Base-by-base conservation (phyloP, 176 grass and related monocot genomes). In the Carex pumila region DNA sequence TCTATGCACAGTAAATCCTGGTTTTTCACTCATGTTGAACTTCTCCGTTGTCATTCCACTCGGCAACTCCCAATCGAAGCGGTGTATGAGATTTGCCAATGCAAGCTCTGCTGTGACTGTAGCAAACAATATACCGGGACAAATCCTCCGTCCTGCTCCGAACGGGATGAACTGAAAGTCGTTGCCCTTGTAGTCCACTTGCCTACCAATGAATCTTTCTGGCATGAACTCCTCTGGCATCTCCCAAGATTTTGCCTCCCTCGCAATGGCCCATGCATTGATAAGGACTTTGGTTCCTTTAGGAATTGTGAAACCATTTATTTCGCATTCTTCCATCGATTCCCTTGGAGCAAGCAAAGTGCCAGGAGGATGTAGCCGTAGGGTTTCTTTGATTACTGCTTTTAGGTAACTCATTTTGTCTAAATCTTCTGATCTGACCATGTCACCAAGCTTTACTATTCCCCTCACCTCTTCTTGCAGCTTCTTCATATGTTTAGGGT, bases 161-260 rank as follows among this genome's bases (percentile, higher is more conserved):
- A 89, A 94, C 13, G 89, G 85, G 18, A 91, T 50, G 83, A 86
- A 58, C 83, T 91, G 53, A 65, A 94, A 94, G 61, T 89, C 70
- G 9, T 13, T 61, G 19, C 89, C 92, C 39, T 81, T 81, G 1
- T 87, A 84, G 39, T 94, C 89, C 87, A 91, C 77, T 62, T 83
- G 69, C 76, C 86, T 53, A 1, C 73, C 81, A 61, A 83, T 37
- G 18, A 34, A 86, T 60, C 92, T 84, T 54, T 93, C 88, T 31
- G 85, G 91, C 81, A 39, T 82, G 78, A 93, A 91, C 84, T 80
- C 89, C 81, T 90, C 88, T 7, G 92, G 69, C 79, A 61, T 15
- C n/a, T 6, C 6, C 92, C 92, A 94, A 34, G 83, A 87, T 69
- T 52, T 71, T 2, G 81, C 43, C 56, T 93, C 64, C 36, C 89